A percentile compares a stretch with the other conserved stretches of the same genome.
Conservation (phyloP, 2,329 filamentous ascomycete species). For the Teratosphaeriaceae sp. region DNA sequence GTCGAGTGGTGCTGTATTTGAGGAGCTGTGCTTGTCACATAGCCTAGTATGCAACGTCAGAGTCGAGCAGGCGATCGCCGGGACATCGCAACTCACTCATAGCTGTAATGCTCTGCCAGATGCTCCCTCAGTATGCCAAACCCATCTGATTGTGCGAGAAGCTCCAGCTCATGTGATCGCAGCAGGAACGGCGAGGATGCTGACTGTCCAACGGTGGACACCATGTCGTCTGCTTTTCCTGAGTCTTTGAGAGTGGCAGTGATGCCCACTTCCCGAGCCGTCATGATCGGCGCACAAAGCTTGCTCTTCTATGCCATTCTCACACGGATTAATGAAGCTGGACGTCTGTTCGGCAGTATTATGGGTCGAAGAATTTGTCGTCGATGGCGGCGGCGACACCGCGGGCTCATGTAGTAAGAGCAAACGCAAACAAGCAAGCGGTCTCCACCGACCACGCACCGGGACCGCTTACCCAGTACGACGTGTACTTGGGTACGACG, state of each 20-base stretch:
- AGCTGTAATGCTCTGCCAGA: constrained; percentile 33
- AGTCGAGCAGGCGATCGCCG: no score
- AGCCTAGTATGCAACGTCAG: constrained; percentile 40
- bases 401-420: background rate
- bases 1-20: constrained; percentile 27
- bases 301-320: background rate
- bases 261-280: background rate
- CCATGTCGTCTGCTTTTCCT: background rate
- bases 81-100: constrained; percentile 26
- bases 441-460: background rate
- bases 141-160: constrained; percentile 34
- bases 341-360: constrained; percentile 1
- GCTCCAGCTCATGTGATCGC: constrained; percentile 34
- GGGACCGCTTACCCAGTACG: background rate
- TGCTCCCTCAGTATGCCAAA: constrained; percentile 39
- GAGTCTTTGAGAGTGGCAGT: background rate
- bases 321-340: background rate
- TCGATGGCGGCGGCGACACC: background rate
- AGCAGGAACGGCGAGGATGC: constrained; percentile 38
- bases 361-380: no score
- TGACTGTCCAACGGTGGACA: background rate
- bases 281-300: background rate
- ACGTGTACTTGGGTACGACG: no score
- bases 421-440: background rate
- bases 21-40: constrained; percentile 35